Conservation (phyloP, 176 grass and related monocot species). For the Zoysia japonica region DNA sequence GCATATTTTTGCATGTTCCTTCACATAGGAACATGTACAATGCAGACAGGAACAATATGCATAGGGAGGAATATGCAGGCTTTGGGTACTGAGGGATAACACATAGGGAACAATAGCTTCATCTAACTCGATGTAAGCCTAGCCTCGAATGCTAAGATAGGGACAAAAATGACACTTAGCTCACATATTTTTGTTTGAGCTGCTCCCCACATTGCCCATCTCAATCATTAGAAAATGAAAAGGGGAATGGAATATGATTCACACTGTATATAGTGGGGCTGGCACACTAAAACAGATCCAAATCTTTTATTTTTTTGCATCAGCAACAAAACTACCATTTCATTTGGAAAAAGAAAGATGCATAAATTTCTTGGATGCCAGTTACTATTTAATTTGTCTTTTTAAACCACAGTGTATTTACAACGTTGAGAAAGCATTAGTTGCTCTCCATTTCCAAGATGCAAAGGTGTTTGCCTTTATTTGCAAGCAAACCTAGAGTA, state of each 20-base stretch:
- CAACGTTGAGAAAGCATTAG: conserved; percentile 37
- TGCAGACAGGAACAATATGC: conserved; percentile 34
- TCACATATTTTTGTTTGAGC: conserved; percentile 50
- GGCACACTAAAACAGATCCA: neutral
- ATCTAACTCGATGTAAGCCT: conserved; percentile 25
- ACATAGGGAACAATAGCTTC: conserved; percentile 26
- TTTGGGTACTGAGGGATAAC: conserved; percentile 36
- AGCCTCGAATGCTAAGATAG: conserved; percentile 39
- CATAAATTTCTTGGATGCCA: conserved; percentile 18
- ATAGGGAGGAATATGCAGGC: conserved; percentile 41
- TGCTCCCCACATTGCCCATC: conserved; percentile 37
- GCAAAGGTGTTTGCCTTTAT: too few species aligned
- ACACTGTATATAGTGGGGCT: conserved; percentile 43
- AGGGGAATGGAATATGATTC: conserved; percentile 58
- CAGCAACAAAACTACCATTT: conserved; percentile 27
- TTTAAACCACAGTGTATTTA: conserved; percentile 43
- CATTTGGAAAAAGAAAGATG: neutral
- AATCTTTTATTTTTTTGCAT: conserved; percentile 21
- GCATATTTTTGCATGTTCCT: conserved; percentile 21
- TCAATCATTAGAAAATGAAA: conserved; percentile 61
- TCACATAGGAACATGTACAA: conserved; percentile 39
- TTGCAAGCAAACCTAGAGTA: conserved; percentile 43
- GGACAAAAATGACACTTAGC: conserved; percentile 41
- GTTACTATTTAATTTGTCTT: conserved; percentile 36
- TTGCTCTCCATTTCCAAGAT: conserved; percentile 24